A percentile compares a stretch with the other conserved stretches of the same genome.
Conservation (phyloP, 768 basidiomycete genomes). For the Filobasidium wieringae region DNA sequence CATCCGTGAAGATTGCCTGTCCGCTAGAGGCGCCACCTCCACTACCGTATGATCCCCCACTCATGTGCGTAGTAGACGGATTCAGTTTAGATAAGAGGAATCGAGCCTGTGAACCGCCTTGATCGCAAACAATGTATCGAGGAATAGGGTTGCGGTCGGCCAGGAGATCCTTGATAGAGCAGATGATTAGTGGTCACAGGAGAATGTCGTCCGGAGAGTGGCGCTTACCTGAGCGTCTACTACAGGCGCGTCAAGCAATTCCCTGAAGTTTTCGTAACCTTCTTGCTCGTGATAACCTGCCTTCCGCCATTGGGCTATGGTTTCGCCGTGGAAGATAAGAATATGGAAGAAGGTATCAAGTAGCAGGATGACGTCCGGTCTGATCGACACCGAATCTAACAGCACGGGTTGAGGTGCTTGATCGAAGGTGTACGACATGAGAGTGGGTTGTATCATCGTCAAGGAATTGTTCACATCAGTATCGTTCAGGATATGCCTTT, state of each 20-base stretch:
- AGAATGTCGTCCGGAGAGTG: background rate
- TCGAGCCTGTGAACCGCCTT: constrained; percentile 94
- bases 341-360: constrained; percentile 99
- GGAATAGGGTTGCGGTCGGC: constrained; percentile 94
- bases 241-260: constrained; percentile 72
- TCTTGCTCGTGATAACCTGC: constrained; percentile 97
- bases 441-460: constrained; percentile 98
- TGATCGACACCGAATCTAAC: constrained; percentile 93
- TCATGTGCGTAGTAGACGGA: constrained; percentile 94
- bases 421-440: constrained; percentile 97
- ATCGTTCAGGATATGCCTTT: constrained; percentile 82
- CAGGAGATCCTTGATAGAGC: constrained; percentile 60
- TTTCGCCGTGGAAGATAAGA: constrained; percentile 97
- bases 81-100: constrained; percentile 94
- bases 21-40: constrained; percentile 53
- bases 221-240: constrained; percentile 70
- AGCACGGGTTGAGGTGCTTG: constrained; percentile 77
- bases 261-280: constrained; percentile 96
- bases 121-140: constrained; percentile 94
- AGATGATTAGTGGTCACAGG: background rate
- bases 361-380: constrained; percentile 87
- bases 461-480: constrained; percentile 98
- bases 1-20: constrained; percentile 95
- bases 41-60: constrained; percentile 62
- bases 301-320: constrained; percentile 94